Base-by-base conservation (phyloP, 495 filamentous ascomycete genomes). In the Neurospora africana region DNA sequence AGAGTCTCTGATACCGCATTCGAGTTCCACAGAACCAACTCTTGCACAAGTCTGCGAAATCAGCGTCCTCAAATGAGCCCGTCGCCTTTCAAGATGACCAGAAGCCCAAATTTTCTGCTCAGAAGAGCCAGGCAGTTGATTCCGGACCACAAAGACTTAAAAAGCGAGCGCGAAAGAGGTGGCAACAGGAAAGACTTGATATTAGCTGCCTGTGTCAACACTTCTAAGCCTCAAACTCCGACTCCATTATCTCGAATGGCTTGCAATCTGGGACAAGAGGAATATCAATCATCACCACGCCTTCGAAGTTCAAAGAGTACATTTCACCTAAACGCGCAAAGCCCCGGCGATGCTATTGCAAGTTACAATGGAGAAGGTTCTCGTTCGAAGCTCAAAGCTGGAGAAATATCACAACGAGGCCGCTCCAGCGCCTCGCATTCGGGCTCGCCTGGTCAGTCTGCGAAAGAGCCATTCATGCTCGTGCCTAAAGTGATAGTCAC, bases 401-500 rank as follows among this genome's bases (percentile, higher is more conserved):
- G 53, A 65, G 27, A 33, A 65, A 30, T 43, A 44, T 44, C 23
- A 21, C 68, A 9, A 15, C 27, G 23, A 27, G 33, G 68, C 19
- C 10, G 4, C 68, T 37, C 35, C 3, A 36, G 13, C 23, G 41
- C 30, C 43, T 67, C 36, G 19, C 27, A 65, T 30, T 21, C 30
- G 2, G 43, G 4, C 13, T 13, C 6, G 3, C 21, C n/a, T 58
- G 30, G 19, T 17, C n/a, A 44, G 13, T 3, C 4, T 15, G 35
- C 41, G 10, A 7, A 38, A 33, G 79, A 80, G 21, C 78, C 79
- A 0, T 79, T 78, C 33, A 71, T 84, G 9, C 78, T 86, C 21
- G 76, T 80, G 38, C 84, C 81, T 15, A 74, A 81, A 19, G 81
- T 85, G 30, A 75, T 78, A 1, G 81, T 85, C 37, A 88, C 79